Evolutionary conservation across 1,284 basidiomycete genomes (phyloP).

Genomic region (Ceratobasidium sp.): DNA sequence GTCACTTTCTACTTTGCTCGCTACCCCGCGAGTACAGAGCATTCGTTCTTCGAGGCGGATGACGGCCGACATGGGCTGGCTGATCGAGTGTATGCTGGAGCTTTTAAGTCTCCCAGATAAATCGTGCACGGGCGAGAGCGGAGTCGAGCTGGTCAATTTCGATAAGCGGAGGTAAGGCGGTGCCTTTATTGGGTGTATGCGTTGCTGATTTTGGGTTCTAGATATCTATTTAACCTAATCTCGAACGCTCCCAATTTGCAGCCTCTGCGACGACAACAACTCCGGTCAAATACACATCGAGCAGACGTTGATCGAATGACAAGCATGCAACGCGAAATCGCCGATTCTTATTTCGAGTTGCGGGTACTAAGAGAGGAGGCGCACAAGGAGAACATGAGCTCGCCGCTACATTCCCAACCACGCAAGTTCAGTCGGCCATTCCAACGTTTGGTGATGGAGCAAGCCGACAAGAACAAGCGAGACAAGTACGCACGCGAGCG

Average conservation of each 20-base stretch:
- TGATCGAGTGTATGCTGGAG: conserved; percentile 78
- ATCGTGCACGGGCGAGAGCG: conserved; percentile 25
- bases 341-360: conserved; percentile 65
- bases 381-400: conserved; percentile 61
- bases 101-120: conserved; percentile 74
- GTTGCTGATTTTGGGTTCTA: conserved; percentile 47
- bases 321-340: conserved; percentile 72
- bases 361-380: conserved; percentile 76
- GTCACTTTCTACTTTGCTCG: conserved; percentile 63
- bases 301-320: conserved; percentile 75
- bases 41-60: conserved; percentile 56
- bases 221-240: conserved; percentile 70
- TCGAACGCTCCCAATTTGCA: conserved; percentile 57
- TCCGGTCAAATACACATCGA: conserved; percentile 52
- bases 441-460: conserved; percentile 62
- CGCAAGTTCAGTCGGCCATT: conserved; percentile 68
- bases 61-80: conserved; percentile 79
- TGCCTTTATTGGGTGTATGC: neutral
- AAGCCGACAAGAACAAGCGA: conserved; percentile 79
- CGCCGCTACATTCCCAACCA: conserved; percentile 55
- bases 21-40: conserved; percentile 57
- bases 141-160: conserved; percentile 68
- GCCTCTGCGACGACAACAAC: conserved; percentile 49
- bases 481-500: conserved; percentile 71
- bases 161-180: conserved; percentile 74